Conservation (phyloP, 2,329 filamentous ascomycete genomes). For the Clonostachys solani region DNA sequence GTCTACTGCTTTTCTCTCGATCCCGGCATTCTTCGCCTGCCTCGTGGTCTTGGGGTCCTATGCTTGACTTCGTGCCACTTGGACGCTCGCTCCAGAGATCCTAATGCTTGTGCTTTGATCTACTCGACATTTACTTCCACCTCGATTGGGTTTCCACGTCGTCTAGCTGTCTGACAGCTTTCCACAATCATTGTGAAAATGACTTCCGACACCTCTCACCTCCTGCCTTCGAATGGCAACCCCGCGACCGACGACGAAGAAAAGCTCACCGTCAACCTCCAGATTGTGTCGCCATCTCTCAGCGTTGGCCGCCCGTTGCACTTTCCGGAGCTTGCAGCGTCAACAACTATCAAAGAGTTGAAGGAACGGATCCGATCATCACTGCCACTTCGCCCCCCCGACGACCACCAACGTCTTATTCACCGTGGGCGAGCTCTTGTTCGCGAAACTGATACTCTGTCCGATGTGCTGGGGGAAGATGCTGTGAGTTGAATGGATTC, state of each 20-base stretch:
- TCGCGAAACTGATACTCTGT: conserved; percentile 50
- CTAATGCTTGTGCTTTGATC: not conserved
- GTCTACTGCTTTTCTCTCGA: not conserved
- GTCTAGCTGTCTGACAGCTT: not conserved
- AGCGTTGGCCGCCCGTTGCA: conserved; percentile 45
- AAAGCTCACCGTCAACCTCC: conserved; percentile 44
- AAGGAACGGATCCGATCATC: conserved; percentile 53
- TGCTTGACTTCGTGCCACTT: not conserved
- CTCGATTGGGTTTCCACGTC: too few species aligned
- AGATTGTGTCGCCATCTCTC: conserved; percentile 55
- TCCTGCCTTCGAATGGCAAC: conserved; percentile 2
- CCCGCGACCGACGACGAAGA: conserved; percentile 17
- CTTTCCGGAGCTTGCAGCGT: conserved; percentile 41
- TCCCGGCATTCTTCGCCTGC: not conserved
- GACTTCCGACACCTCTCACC: conserved; percentile 1
- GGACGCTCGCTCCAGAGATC: not conserved
- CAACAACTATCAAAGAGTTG: conserved; percentile 50
- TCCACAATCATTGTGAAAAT: not conserved
- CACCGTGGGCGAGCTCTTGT: conserved; percentile 53
- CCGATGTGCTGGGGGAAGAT: conserved; percentile 52
- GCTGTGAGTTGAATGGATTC: conserved; percentile 29
- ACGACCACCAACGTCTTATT: conserved; percentile 56
- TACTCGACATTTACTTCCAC: not conserved
- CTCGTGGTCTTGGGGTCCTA: not conserved
- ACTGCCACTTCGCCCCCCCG: conserved; percentile 42